Percentiles rank a stretch among this genome's conserved stretches.
phyloP scores from a whole-genome alignment of 1,139 yeast species.

The Casaregolazyma lundiana region DNA sequence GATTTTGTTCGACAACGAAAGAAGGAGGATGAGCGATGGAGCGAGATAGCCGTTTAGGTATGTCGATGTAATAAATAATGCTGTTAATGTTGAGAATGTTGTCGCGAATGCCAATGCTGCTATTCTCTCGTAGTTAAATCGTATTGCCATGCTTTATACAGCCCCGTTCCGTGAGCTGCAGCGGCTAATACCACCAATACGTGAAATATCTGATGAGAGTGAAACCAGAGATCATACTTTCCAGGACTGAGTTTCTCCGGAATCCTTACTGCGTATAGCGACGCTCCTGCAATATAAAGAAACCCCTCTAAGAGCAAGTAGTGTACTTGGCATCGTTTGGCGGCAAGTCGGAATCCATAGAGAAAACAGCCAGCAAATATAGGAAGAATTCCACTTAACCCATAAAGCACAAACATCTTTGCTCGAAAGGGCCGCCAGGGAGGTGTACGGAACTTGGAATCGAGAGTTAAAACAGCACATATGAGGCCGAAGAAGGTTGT shows the following conservation, averaged over 20 bases:
- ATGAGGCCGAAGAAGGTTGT: conserved; percentile 53
- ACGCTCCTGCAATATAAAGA: conserved; percentile 74
- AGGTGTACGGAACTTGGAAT: conserved; percentile 60
- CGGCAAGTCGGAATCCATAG: conserved; percentile 48
- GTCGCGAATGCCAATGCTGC: neutral
- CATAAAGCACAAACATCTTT: conserved; percentile 71
- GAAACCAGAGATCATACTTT: conserved; percentile 65
- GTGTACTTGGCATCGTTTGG: conserved; percentile 47
- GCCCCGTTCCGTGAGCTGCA: conserved; percentile 63
- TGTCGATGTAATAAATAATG: too few species aligned
- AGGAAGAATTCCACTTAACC: conserved; percentile 74
- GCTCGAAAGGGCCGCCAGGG: conserved; percentile 77
- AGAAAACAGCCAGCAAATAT: conserved; percentile 46
- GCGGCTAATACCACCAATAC: conserved; percentile 80
- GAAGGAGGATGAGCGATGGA: conserved; percentile 45
- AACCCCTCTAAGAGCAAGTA: conserved; percentile 69
- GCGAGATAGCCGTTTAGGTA: conserved; percentile 4
- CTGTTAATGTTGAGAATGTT: neutral
- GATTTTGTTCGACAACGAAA: conserved; percentile 63
- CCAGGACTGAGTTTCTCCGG: conserved; percentile 77
- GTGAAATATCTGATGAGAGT: conserved; percentile 87
- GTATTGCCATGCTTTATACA: conserved; percentile 51
- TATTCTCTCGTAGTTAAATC: neutral
- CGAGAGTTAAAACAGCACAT: conserved; percentile 63
- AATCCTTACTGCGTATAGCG: conserved; percentile 66